These are phyloP conservation scores for Sungouiozyma ichnusensis DNA, from an alignment of 805 yeast genomes.

Conservation along the genomic window DNA sequence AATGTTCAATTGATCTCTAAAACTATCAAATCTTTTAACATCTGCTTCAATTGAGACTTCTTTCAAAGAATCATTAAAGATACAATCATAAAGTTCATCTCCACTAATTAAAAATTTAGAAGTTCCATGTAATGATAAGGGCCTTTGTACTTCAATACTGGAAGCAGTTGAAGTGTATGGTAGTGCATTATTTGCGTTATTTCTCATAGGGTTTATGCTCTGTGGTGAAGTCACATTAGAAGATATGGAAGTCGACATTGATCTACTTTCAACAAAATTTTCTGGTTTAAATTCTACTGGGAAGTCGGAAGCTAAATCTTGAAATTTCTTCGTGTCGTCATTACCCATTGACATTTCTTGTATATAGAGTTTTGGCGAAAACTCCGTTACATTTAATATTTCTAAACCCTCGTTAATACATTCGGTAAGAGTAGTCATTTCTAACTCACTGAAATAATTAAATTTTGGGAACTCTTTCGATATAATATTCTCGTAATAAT, in stretches of 20 bases:
- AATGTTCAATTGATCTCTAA: background rate
- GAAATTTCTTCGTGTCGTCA: background rate
- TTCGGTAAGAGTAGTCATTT: background rate
- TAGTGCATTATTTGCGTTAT: slow-evolving; percentile 1
- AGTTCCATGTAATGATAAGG: slow-evolving; percentile 14
- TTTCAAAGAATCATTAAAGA: background rate
- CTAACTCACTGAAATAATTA: slow-evolving; percentile 5
- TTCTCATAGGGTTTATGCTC: slow-evolving; percentile 5
- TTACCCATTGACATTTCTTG: background rate
- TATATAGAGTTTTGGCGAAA: background rate
- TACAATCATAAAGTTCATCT: slow-evolving; percentile 3
- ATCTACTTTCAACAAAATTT: slow-evolving; percentile 4
- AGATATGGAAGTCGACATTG: slow-evolving; percentile 19
- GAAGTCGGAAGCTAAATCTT: background rate
- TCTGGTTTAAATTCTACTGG: background rate
- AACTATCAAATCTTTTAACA: background rate
- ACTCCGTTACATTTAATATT: background rate
- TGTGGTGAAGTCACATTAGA: slow-evolving; percentile 15
- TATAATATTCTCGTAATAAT: slow-evolving; percentile 59
- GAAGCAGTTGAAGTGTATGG: slow-evolving; percentile 2
- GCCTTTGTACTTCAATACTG: slow-evolving; percentile 19
- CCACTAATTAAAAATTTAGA: slow-evolving; percentile 7
- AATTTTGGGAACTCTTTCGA: slow-evolving; percentile 40
- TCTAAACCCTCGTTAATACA: background rate
- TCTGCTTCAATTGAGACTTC: background rate